These are phyloP conservation scores for Pythium chondricola DNA, from an alignment of 352 stramenopile genomes.

Conservation along the genomic window DNA sequence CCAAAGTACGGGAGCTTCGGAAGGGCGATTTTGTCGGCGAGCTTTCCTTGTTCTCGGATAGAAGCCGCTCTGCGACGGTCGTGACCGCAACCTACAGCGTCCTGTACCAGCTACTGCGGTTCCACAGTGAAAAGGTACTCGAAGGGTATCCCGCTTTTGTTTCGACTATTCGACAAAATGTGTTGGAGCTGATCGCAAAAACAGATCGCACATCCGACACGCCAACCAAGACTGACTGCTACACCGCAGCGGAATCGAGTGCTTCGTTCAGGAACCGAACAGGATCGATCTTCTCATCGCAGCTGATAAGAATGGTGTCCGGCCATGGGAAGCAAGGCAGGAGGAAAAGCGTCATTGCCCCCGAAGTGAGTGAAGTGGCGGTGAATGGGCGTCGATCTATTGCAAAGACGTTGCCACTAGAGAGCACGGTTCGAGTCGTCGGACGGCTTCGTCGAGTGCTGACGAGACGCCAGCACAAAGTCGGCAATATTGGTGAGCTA, in stretches of 20 bases:
- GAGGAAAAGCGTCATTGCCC: neutral
- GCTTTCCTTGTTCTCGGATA: conserved; percentile 61
- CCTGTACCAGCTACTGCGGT: conserved; percentile 62
- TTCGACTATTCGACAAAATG: conserved; percentile 23
- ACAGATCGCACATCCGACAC: conserved; percentile 8
- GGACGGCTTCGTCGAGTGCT: conserved; percentile 6
- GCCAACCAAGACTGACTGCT: neutral
- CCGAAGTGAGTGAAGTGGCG: neutral
- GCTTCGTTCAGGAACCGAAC: too few relatives aligned
- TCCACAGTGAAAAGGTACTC: conserved; percentile 54
- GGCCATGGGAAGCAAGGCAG: neutral
- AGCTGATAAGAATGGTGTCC: conserved; percentile 9
- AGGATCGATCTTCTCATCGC: conserved; percentile 10
- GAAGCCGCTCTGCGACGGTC: conserved; percentile 49
- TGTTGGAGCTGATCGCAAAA: conserved; percentile 20
- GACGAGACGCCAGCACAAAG: neutral
- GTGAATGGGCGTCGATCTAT: too few relatives aligned
- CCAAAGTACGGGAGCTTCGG: conserved; percentile 26
- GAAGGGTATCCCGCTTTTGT: conserved; percentile 48
- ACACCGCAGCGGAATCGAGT: too few relatives aligned
- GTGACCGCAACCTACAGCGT: conserved; percentile 64
- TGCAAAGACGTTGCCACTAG: too few relatives aligned
- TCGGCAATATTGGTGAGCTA: neutral
- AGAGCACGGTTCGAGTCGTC: neutral
- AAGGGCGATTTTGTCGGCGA: conserved; percentile 30